Evolutionary conservation across 2,329 filamentous ascomycete species (phyloP).

Genomic region (Cercospora nicotianae): DNA sequence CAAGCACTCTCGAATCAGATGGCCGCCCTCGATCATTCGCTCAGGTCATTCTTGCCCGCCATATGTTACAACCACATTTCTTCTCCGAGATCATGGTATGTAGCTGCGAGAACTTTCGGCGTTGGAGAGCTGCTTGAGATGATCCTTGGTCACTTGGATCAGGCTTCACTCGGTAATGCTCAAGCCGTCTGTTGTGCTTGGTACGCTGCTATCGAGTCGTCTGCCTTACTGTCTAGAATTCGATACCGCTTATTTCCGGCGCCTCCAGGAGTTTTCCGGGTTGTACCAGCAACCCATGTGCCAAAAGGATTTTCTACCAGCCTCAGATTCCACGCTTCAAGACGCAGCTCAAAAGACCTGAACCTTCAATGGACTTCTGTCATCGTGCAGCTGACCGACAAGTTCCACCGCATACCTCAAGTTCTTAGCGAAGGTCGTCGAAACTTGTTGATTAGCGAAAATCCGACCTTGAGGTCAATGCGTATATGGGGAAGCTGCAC

Average conservation of each 20-base stretch:
- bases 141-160: not conserved
- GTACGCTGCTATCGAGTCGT: not conserved
- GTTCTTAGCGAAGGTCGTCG: not conserved
- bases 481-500: not conserved
- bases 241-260: not conserved
- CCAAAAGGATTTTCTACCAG: not conserved
- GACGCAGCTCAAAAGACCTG: too few species aligned
- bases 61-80: not conserved
- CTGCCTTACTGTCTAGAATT: not conserved
- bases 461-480: not conserved
- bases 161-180: not conserved
- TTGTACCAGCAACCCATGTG: not conserved
- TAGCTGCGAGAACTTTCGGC: not conserved
- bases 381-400: not conserved
- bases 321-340: too few species aligned
- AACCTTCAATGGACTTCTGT: too few species aligned
- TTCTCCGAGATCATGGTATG: not conserved
- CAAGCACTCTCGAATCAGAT: not conserved
- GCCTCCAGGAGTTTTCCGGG: not conserved
- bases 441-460: not conserved
- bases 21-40: not conserved
- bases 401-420: not conserved
- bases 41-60: not conserved
- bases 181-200: not conserved
- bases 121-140: not conserved